Evolutionary conservation across 2,329 filamentous ascomycete species (phyloP), one percentile per base, ranked within the genome.

Genomic region (Hypoxylon sp.): DNA sequence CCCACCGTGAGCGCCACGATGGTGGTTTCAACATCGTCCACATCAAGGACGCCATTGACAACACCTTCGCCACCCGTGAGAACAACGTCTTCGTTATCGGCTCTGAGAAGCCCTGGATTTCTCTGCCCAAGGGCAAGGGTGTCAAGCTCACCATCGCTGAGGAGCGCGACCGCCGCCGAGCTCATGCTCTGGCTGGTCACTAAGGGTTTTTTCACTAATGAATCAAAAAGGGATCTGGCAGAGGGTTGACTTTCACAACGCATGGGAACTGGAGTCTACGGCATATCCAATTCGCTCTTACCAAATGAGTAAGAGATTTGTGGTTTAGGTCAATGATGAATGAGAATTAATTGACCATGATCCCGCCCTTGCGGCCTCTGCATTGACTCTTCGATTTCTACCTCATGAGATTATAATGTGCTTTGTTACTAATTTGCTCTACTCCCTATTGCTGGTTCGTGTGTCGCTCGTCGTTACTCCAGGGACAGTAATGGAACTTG

Each of bases 11-110:
- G 91, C 94, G 96, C 81, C 96, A 99, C 90, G 96, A 99, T 80
- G 96, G 96, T 90, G 96, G 96, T 85, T 99, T 99, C 93, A 97
- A 97, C 91, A 97, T 99, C 82, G 95, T 99, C 85, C 95, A 98
- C 90, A 92, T 99, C 87, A 99, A 99, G 93, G 96, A 99, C 82
- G 95, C 95, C 81, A 95, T 99, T 86, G 96, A 98, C 91, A 99
- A 99, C 92, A 93, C 93, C 83, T 99, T 99, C 87, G 95, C 96
- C 81, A 99, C 96, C 82, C 96, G 96, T 86, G 95, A 99, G 90
- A 92, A 87, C 90, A 99, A 99, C 93, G 95, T 99, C 81, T 99
- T 99, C 88, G 91, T 99, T 88, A 98, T 99, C 80, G 96, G 96
- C 81, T 89, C 91, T 80, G 96, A 99, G 82, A 98, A 98, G 92